phyloP scores from a whole-genome alignment of 2,329 filamentous ascomycete species.

The Phaeosphaeriaceae sp. region DNA sequence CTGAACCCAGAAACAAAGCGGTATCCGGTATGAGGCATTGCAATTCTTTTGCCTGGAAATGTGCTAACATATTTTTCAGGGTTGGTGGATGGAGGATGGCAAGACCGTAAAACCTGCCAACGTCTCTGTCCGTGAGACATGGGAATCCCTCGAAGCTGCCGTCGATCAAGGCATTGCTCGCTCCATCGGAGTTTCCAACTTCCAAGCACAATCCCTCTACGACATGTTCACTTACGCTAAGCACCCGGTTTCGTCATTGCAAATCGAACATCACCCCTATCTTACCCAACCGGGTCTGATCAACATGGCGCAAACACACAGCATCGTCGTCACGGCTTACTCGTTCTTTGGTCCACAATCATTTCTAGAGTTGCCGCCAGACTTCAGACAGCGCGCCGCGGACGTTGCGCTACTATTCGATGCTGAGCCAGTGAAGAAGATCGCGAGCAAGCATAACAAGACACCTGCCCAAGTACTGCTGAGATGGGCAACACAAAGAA shows the following conservation, averaged over 20 bases:
- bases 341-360: slow-evolving; percentile 55
- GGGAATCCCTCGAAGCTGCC: not conserved
- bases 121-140: not conserved
- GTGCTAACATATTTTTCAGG: not conserved
- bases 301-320: slow-evolving; percentile 23
- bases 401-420: slow-evolving; percentile 73
- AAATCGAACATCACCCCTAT: not conserved
- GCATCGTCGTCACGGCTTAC: slow-evolving; percentile 26
- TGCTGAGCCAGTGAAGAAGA: slow-evolving; percentile 67
- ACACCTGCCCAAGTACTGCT: slow-evolving; percentile 80
- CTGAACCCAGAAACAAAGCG: not conserved
- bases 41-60: not conserved
- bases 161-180: not conserved
- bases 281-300: slow-evolving; percentile 18
- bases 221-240: not conserved
- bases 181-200: not conserved
- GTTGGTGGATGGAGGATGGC: not conserved
- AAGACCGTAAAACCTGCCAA: not conserved
- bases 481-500: slow-evolving; percentile 75
- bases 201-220: not conserved
- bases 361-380: slow-evolving; percentile 73
- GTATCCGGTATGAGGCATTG: not conserved
- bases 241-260: not conserved
- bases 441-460: slow-evolving; percentile 75
- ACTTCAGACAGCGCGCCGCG: slow-evolving; percentile 70